These are phyloP conservation scores for Saitozyma podzolica DNA, from an alignment of 768 basidiomycete species.

Conservation along the genomic window DNA sequence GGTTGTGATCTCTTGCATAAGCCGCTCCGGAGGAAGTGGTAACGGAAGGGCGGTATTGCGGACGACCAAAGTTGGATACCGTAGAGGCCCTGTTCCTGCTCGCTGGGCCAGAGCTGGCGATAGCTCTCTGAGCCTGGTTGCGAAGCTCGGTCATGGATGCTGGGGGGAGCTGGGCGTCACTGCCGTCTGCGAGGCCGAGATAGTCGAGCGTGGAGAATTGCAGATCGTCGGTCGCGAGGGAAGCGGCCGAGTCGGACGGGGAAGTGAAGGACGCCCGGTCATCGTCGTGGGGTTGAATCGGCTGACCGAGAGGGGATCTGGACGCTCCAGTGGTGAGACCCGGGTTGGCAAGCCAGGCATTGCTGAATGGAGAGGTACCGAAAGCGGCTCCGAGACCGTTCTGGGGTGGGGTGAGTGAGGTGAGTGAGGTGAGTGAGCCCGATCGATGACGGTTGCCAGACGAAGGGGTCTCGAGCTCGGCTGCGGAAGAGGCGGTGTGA, in stretches of 20 bases:
- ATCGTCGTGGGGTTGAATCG: slow-evolving; percentile 55
- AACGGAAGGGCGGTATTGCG: slow-evolving; percentile 30
- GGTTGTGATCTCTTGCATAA: slow-evolving; percentile 10
- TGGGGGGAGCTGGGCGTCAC: slow-evolving; percentile 54
- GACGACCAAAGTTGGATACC: slow-evolving; percentile 87
- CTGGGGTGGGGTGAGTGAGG: slow-evolving; percentile 81
- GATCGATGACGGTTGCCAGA: slow-evolving; percentile 67
- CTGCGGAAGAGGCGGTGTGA: slow-evolving; percentile 45
- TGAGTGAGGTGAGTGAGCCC: slow-evolving; percentile 84
- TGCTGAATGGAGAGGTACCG: slow-evolving; percentile 79
- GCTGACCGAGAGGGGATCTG: slow-evolving; percentile 51
- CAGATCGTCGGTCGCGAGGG: slow-evolving; percentile 64
- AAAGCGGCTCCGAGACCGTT: slow-evolving; percentile 75
- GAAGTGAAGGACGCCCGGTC: slow-evolving; percentile 72
- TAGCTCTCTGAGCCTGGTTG: slow-evolving; percentile 84
- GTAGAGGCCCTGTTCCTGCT: slow-evolving; percentile 83
- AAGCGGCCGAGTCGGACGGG: slow-evolving; percentile 54
- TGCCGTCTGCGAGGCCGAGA: slow-evolving; percentile 79
- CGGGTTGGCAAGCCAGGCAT: slow-evolving; percentile 68
- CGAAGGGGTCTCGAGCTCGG: slow-evolving; percentile 35
- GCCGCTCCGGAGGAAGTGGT: slow-evolving; percentile 57
- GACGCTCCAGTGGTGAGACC: slow-evolving; percentile 59
- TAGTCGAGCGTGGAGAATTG: slow-evolving; percentile 95
- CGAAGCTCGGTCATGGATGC: slow-evolving; percentile 86
- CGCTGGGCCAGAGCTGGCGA: slow-evolving; percentile 74